Evolutionary conservation across 257 asterid species (phyloP), one percentile per base, ranked within the genome.

Genomic region (Eustoma russellianum): DNA sequence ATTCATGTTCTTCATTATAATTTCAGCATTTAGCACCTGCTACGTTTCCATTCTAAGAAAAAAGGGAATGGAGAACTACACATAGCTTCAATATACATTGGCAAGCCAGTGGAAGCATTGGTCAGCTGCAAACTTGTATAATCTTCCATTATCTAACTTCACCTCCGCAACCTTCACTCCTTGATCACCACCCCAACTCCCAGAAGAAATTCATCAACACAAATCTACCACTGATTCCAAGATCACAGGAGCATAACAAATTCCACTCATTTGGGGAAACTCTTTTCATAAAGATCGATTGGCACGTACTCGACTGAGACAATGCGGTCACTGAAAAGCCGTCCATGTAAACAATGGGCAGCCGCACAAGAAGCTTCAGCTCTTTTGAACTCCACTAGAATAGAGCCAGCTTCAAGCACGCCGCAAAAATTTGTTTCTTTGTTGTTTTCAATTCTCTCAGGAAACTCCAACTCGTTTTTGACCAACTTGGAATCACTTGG

Each of bases 291-390:
- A 35, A 77, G 62, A 64, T 69, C 78, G n/a, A 62, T 78, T 60
- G 61, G 60, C 15, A 84, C 78, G 38, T 87, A 88, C 60, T 57
- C 90, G 9, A 76, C 88, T 0, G 74, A 56, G 70, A 92, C 94
- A 53, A 71, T 68, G 40, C 81, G 89, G 3, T 79, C 93, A 63
- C 79, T 90, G 60, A 82, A 92, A 33, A 59, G 63, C 28, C 94
- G 83, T 11, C 90, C 94, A 9, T 92, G 90, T 47, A 92, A 77
- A 77, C 83, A 69, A 66, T 92, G 97, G 35, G 95, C 97, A 1
- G 98, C 97, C 65, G 64, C 43, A 74, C 97, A 76, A 51, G 93
- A 80, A 72, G 95, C 82, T 76, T 85, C 97, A 38, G 62, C 73
- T 66, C 97, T 80, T 74, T 67, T 85, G 56, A 77, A 92, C 74